These are phyloP conservation scores for Hypomyces perniciosus DNA, from an alignment of 2,329 filamentous ascomycete species.

Conservation along the genomic window DNA sequence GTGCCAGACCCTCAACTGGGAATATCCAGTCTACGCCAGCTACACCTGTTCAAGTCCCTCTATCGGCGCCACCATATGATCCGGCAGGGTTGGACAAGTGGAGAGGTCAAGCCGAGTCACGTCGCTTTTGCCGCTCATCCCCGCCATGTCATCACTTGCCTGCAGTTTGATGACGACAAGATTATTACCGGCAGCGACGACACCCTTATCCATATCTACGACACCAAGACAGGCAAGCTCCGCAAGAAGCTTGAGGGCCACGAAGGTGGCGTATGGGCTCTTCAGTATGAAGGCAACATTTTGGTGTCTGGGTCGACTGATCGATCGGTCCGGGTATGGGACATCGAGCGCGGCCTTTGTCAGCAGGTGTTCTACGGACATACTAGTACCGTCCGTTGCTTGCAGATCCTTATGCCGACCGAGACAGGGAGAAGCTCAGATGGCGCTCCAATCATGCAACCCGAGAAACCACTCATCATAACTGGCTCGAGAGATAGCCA, in stretches of 20 bases:
- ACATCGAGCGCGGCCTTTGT: constrained; percentile 87
- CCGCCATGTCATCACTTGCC: constrained; percentile 91
- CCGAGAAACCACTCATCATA: constrained; percentile 91
- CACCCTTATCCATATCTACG: constrained; percentile 95
- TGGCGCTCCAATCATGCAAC: constrained; percentile 78
- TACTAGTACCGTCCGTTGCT: constrained; percentile 90
- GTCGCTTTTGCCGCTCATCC: constrained; percentile 96
- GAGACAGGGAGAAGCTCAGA: constrained; percentile 66
- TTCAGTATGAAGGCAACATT: constrained; percentile 93
- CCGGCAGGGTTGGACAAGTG: constrained; percentile 84
- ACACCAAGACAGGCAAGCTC: constrained; percentile 87
- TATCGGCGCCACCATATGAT: constrained; percentile 92
- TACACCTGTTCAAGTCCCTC: constrained; percentile 93
- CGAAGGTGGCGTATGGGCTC: constrained; percentile 94
- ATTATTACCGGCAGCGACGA: constrained; percentile 97
- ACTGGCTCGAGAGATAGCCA: constrained; percentile 95
- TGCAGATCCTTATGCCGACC: constrained; percentile 88
- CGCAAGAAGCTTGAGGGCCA: constrained; percentile 83
- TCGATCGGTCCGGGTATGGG: constrained; percentile 97
- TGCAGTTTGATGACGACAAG: constrained; percentile 97
- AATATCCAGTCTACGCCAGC: constrained; percentile 67
- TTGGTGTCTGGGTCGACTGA: constrained; percentile 95
- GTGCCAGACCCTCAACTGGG: constrained; percentile 79
- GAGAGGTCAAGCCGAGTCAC: constrained; percentile 77
- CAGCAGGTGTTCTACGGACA: constrained; percentile 97